Evolutionary conservation across 2,329 filamentous ascomycete species (phyloP).

Genomic region (Fusarium scirpi): DNA sequence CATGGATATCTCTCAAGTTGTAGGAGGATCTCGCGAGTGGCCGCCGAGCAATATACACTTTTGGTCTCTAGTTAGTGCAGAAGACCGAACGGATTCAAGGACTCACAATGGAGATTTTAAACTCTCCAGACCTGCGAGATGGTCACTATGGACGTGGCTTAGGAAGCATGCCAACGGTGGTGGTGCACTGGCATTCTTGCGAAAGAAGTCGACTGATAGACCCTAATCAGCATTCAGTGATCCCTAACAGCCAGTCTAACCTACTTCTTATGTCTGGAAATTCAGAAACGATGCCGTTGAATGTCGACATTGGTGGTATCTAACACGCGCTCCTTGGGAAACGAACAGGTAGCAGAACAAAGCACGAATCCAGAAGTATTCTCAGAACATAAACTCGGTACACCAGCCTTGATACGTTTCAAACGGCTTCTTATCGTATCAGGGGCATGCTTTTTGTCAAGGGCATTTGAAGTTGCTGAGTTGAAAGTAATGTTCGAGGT

Average conservation of each 20-base stretch:
- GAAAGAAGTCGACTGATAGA: constrained; percentile 83
- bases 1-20: constrained; percentile 82
- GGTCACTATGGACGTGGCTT: constrained; percentile 93
- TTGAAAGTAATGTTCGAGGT: neutral
- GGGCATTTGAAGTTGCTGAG: neutral
- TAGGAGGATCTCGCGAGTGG: constrained; percentile 83
- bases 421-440: neutral
- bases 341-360: neutral
- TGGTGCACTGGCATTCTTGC: constrained; percentile 62
- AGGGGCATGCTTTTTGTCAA: neutral
- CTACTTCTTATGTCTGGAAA: constrained; percentile 81
- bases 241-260: neutral
- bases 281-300: constrained; percentile 77
- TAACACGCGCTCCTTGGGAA: neutral
- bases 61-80: neutral
- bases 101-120: constrained; percentile 78
- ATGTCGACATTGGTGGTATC: constrained; percentile 74
- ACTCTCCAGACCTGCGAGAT: constrained; percentile 82
- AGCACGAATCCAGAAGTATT: neutral
- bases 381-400: neutral
- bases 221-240: neutral
- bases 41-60: constrained; percentile 86
- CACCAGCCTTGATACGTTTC: accelerated
- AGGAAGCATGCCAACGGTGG: constrained; percentile 87
- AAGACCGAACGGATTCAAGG: no score